Base-by-base conservation (phyloP, 192 early-diverging fungal species). In the Backusella australiensis region DNA sequence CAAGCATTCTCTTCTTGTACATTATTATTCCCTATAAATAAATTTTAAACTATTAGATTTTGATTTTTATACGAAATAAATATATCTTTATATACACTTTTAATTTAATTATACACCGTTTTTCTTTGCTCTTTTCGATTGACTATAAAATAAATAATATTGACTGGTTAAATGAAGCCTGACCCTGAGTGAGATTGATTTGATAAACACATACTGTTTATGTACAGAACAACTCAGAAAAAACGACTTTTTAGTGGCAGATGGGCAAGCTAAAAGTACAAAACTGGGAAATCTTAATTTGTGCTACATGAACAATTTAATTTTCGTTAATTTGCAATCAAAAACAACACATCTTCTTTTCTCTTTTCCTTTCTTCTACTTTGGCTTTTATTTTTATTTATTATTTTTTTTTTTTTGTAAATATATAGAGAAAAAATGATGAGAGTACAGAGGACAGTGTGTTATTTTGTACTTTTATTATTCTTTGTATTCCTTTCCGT, bases 401-500 rank as follows among this genome's bases (percentile, higher is more conserved):
- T 19, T 34, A 19, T 23, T 23, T 23, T 23, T 23, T 23, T 23
- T 36, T 0, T 39, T 11, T 23, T 69, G 21, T 69, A 41, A 69
- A 69, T 39, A 69, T 39, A 69, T 17, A 69, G 35, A 69, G 21
- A 38, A 34, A 67, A 67, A 35, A 69, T 69, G 68, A 69, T 69
- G 34, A 69, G 68, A 41, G 38, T 69, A 69, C 68, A 69, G 38
- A 35, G 68, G 1, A 41, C 38, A 38, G 38, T 69, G 38, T 69
- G 38, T 36, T 69, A 69, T 69, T 39, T 69, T 39, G 34, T 35
- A 41, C 34, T 69, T 69, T 38, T 69, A 41, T 15, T 69, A 69
- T 29, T 69, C 11, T 69, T 69, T 69, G 38, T 36, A 38, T 69
- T 69, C 36, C 26, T 69, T 69, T 41, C 68, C 4, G 34, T 69